Evolutionary conservation across 768 basidiomycete species (phyloP), one percentile per base, ranked within the genome.

Genomic region (Kwoniella botswanensis): DNA sequence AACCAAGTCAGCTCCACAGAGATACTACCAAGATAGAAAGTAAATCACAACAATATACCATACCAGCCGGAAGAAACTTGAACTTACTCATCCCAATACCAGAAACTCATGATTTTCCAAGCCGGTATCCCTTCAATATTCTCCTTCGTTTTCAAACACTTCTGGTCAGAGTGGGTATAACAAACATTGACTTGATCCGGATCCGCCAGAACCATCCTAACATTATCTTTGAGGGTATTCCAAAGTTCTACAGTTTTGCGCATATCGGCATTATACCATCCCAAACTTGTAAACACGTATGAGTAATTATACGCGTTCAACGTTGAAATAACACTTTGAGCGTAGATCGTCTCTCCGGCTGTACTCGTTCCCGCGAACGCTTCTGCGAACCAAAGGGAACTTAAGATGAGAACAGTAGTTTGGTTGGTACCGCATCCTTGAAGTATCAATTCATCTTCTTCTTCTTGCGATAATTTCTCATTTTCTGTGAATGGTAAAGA

Each of bases 181-280:
- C 78, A 79, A 1, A 72, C 65, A 6, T 74, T 69, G 11, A 75
- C 71, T 67, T 79, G 77, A 24, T 71, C 73, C 57, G 79, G 79
- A 69, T 81, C 79, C 1, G 72, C 73, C 29, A 81, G 4, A 4
- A 81, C 71, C 63, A 77, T 53, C 54, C 74, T 69, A 26, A 77
- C 72, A 55, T 79, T 72, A 46, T 67, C 60, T n/a, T 65, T 63
- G 42, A 76, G 70, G 42, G 67, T 70, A 7, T 64, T 26, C 64
- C 71, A 81, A 4, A 76, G 44, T 55, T 79, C 77, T 24, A 73
- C 70, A 2, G 76, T 75, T 53, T 79, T 79, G 13, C 55, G 17
- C 75, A 79, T 77, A 61, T 81, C 78, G 21, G 68, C 44, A 62
- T 81, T 81, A 60, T 65, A 77, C 79, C 79, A 81, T 35, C 79